Evolutionary conservation across 257 asterid species (phyloP), one percentile per base, ranked within the genome.

Genomic region (Nicotiana undulata): DNA sequence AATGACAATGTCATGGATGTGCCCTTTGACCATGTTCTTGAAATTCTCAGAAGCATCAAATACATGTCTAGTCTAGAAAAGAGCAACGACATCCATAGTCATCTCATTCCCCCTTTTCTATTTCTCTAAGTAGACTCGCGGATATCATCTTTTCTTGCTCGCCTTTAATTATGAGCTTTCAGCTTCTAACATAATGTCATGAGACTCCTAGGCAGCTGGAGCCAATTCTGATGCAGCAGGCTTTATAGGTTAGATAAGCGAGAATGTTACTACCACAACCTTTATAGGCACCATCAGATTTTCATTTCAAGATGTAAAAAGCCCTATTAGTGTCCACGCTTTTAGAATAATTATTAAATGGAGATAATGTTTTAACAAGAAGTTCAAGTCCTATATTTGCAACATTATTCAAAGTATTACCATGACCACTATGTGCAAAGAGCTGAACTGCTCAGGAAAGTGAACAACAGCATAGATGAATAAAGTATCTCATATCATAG

Each of bases 141-240:
- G 5, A 37, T 67, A 67, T 52, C 40, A 10, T 37, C 55, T n/a
- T 67, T n/a, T 67, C 76, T 67, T 37, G 4, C 37, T 67, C 2
- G 10, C 55, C 55, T 67, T 37, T n/a, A 67, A 37, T 24, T 67
- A 22, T 67, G 76, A 67, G 55, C 76, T 67, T n/a, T 34, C 53
- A 67, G 76, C 75, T 67, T 67, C 53, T 37, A n/a, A 67, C 76
- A n/a, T 34, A 34, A 34, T n/a, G 76, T n/a, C 76, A 68, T 40
- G 77, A 68, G 20, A 40, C 58, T 68, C 12, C 53, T 67, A 67
- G 56, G 55, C 31, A 67, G 18, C 31, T n/a, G 10, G 26, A n/a
- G 55, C 56, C 76, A 67, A 67, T 37, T 44, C 18, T 37, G 40
- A 15, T 67, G 76, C 56, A 51, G 40, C n/a, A 67, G 76, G 56